phyloP scores from a whole-genome alignment of 495 filamentous ascomycete species.

The Aspergillus incahuasiensis region DNA sequence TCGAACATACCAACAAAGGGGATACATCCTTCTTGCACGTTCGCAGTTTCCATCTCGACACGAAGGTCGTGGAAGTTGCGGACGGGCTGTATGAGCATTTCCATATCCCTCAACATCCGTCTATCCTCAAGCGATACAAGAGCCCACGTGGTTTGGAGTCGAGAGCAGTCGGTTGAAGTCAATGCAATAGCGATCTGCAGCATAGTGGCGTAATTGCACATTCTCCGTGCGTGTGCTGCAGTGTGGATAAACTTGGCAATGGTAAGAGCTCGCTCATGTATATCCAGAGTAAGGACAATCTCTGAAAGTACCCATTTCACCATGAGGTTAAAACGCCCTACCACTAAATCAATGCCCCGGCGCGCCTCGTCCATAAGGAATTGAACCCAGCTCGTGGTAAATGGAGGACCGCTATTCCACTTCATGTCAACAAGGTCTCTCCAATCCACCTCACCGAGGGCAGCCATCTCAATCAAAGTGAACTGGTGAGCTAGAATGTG shows the following conservation, averaged over 20 bases:
- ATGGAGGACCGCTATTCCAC: slow-evolving; percentile 72
- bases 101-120: slow-evolving; percentile 71
- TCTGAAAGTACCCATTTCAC: slow-evolving; percentile 97
- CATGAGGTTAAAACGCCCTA: slow-evolving; percentile 94
- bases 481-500: slow-evolving; percentile 89
- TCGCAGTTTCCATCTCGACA: slow-evolving; percentile 82
- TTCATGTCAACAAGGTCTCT: slow-evolving; percentile 92
- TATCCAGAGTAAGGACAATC: slow-evolving; percentile 74
- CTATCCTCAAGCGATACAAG: slow-evolving; percentile 67
- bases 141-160: slow-evolving; percentile 77
- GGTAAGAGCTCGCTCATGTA: slow-evolving; percentile 76
- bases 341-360: slow-evolving; percentile 89
- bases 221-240: slow-evolving; percentile 73
- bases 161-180: slow-evolving; percentile 72
- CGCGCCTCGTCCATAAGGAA: slow-evolving; percentile 79
- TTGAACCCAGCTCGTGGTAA: slow-evolving; percentile 76
- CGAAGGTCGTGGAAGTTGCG: slow-evolving; percentile 88
- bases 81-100: slow-evolving; percentile 77
- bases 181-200: slow-evolving; percentile 90
- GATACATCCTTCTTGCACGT: slow-evolving; percentile 80
- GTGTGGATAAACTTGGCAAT: slow-evolving; percentile 93
- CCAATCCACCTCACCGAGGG: slow-evolving; percentile 95
- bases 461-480: slow-evolving; percentile 93
- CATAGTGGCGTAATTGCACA: slow-evolving; percentile 96
- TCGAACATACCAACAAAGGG: slow-evolving; percentile 78